Evolutionary conservation across 2,329 filamentous ascomycete genomes (phyloP), one percentile per base, ranked within the genome.

Genomic region (Pseudogymnoascus sp.): DNA sequence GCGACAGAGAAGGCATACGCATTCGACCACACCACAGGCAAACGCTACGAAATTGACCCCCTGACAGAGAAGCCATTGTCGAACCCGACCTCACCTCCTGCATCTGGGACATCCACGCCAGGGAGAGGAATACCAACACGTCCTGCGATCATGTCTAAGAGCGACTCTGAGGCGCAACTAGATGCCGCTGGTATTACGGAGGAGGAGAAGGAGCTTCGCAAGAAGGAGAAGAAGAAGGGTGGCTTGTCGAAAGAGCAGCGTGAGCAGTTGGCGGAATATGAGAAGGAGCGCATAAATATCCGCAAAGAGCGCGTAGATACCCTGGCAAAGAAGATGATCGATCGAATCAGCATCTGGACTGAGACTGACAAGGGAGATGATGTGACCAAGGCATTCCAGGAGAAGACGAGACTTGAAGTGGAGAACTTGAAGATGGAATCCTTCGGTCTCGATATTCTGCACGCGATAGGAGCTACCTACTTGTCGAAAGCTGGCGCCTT

Each of bases 391-490:
- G 90, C 94, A 0, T 99, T 97, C 80, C 88, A 92, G 74, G 91
- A 93, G 74, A 97, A 99, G 84, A 97, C 90, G 69, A 85, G 88
- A 42, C 85, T 97, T 42, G 94, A 99, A 77, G 91, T 96, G 25
- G 94, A 99, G 79, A 96, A 97, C 73, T 81, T 99, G 70, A 99
- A 97, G 82, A 99, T 99, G 91, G 94, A 99, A 78, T 95, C 90
- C 0, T 99, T 99, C 70, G 94, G 94, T 61, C 82, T 99, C 44
- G 94, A 99, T 67, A 97, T 97, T 69, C 81, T 97, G 59, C 93
- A 97, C 75, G 92, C 94, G 53, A 95, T 99, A 70, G 94, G 94
- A 14, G 83, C 89, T 69, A 96, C 91, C 3, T 99, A 99, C 75
- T 77, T 94, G 28, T 86, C 87, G 74, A 97, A 97, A 77, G 91